Evolutionary conservation across 2,329 filamentous ascomycete species (phyloP), one percentile per base, ranked within the genome.

Genomic region (Cladophialophora immunda): DNA sequence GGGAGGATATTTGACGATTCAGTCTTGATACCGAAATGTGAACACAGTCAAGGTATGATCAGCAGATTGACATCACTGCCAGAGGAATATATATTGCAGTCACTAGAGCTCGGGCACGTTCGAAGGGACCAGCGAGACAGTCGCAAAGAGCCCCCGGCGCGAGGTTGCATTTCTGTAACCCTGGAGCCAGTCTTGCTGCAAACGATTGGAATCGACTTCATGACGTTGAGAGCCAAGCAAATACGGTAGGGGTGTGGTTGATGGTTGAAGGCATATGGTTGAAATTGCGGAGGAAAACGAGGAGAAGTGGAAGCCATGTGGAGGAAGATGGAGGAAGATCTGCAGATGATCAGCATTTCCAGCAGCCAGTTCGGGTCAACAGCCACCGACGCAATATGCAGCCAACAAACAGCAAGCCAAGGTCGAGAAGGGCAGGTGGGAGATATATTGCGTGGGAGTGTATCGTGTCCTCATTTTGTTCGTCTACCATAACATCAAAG

Each of bases 251-350:
- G 25, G 45, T 47, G 30, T 34, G 41, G 15, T 25, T 53, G 58
- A 15, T 13, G 13, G 47, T 22, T 17, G 19, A 62, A 11, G 29
- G 15, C 29, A 36, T 59, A 29, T 57, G 57, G 32, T 38, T 30
- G 29, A 22, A 36, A 53, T 7, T 59, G 62, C 25, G 62, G 55
- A 59, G 62, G 55, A 36, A 53, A 62, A 59, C 57, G 58, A 62
- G 58, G 58, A 61, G 47, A 62, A 53, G 45, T 34, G 45, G 50
- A 53, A 36, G 27, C 36, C 4, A 7, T 32, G 27, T 30, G 53
- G 55, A 41, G 47, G 30, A 54, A 27, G 58, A 62, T 30, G 53
- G 55, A 41, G 47, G 30, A 54, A 27, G 58, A 62, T 62, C 45
- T 62, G 47, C 47, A 54, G 6, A 22, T 17, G 58, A 62, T 41